Conservation (phyloP, 352 stramenopile genomes). For the Halophytophthora batemanensis region DNA sequence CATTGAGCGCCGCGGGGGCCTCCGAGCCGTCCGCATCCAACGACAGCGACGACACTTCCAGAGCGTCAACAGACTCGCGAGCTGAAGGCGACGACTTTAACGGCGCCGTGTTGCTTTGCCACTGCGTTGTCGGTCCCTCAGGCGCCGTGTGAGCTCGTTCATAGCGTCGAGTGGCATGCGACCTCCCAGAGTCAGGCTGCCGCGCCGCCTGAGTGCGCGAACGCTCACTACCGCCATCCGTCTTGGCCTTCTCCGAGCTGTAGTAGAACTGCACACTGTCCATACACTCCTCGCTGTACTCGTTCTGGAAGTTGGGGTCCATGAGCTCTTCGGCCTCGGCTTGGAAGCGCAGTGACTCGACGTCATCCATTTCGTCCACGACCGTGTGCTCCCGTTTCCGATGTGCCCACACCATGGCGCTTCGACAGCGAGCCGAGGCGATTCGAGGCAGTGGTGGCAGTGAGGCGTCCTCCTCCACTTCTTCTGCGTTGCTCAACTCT, state of each 20-base stretch:
- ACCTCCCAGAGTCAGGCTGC: conserved; percentile 4
- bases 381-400: conserved; percentile 8
- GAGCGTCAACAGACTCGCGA: conserved; percentile 20
- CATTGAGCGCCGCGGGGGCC: conserved; percentile 30
- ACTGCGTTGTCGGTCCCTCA: conserved; percentile 1
- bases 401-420: conserved; percentile 14
- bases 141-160: background rate
- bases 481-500: background rate
- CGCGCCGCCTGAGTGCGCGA: conserved; percentile 8
- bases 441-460: conserved; percentile 5
- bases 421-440: background rate
- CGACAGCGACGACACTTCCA: conserved; percentile 24
- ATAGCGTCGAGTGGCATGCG: conserved; percentile 1
- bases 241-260: conserved; percentile 30
- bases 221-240: background rate
- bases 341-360: conserved; percentile 43
- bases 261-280: conserved; percentile 78
- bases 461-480: conserved; percentile 12
- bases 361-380: conserved; percentile 17
- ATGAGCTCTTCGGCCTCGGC: conserved; percentile 63
- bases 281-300: conserved; percentile 78
- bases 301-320: conserved; percentile 76
- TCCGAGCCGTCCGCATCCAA: conserved; percentile 31
- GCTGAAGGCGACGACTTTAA: conserved; percentile 1
- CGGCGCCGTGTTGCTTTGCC: conserved; percentile 4